Evolutionary conservation across 306 rosid species (phyloP), one percentile per base, ranked within the genome.

Genomic region (Pyrus communis): DNA sequence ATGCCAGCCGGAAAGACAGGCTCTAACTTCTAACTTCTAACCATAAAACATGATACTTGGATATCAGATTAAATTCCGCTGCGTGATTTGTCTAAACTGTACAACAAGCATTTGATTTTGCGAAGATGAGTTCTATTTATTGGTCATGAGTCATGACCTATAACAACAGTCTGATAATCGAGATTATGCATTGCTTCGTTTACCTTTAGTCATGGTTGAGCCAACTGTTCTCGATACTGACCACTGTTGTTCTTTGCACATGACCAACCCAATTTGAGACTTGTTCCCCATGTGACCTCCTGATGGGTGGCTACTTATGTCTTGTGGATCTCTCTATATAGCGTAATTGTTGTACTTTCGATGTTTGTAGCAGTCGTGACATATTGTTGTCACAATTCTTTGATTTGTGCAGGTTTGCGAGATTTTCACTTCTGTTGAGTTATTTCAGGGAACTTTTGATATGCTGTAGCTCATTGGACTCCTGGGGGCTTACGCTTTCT

Each of bases 351-450:
- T 59, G 7, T 23, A 4, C 0, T 2, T 58, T 73, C 3, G 21
- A 59, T 73, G 40, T 43, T 74, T 31, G 70, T 25, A 19, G 45
- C 28, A 4, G 42, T 43, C 21, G 5, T 74, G 69, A 74, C 13
- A 11, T 61, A 23, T 9, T 58, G 19, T 23, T 17, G 54, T 0
- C 18, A 19, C 64, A 17, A 25, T 61, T 28, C 4, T 73, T 18
- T 73, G 18, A 60, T 73, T 27, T 74, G 45, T 74, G 77, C 77
- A 74, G 70, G 46, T 74, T 15, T 4, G 12, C 51, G 4, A 51
- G 31, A 15, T 3, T 15, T 35, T 31, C 46, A 33, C 70, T 65
- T 35, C 1, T 13, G 2, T 11, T 45, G 25, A 22, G 43, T 2
- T 3, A 18, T 49, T 12, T 27, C 17, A 5, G 31, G 42, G 54